Evolutionary conservation across 2,329 filamentous ascomycete genomes (phyloP).

Genomic region (Pseudohalonectria lignicola): DNA sequence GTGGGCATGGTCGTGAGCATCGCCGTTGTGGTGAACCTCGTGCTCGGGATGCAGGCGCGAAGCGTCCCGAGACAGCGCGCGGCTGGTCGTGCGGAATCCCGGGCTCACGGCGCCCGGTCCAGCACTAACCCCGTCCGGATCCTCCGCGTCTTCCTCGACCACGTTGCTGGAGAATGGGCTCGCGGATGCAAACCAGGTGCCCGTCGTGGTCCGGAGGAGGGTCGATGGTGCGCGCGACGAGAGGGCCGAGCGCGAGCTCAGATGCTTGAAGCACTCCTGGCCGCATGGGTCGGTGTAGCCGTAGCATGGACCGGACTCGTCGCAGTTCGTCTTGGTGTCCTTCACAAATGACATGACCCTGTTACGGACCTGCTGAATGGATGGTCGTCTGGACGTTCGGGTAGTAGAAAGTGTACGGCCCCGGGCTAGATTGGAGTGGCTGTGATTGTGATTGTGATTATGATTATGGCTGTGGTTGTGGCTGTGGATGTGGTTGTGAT

Average conservation of each 20-base stretch:
- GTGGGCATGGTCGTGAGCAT: conserved; percentile 8
- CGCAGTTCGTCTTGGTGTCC: conserved; percentile 52
- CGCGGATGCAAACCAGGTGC: conserved; percentile 9
- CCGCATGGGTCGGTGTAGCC: conserved; percentile 56
- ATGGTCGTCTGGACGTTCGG: too few relatives aligned
- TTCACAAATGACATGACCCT: conserved; percentile 54
- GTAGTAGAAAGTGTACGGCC: too few relatives aligned
- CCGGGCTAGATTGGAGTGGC: conserved; percentile 15
- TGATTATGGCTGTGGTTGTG: conserved; percentile 3
- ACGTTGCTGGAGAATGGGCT: conserved; percentile 15
- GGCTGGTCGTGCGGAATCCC: conserved; percentile 20
- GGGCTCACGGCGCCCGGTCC: conserved; percentile 20
- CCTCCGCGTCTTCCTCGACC: conserved; percentile 14
- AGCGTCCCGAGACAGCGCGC: conserved; percentile 22
- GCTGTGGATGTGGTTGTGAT: conserved; percentile 8
- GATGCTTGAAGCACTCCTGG: conserved; percentile 53
- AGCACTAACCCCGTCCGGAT: conserved; percentile 14
- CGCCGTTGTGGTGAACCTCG: conserved; percentile 7
- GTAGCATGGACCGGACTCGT: conserved; percentile 48
- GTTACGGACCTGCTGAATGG: conserved; percentile 41
- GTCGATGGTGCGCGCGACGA: conserved; percentile 21
- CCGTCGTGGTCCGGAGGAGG: conserved; percentile 30
- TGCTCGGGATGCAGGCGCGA: conserved; percentile 1
- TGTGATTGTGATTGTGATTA: conserved; percentile 9
- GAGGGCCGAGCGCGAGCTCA: conserved; percentile 25